Evolutionary conservation across 768 basidiomycete species (phyloP), one percentile per base, ranked within the genome.

Genomic region (Pleurotus pulmonarius): DNA sequence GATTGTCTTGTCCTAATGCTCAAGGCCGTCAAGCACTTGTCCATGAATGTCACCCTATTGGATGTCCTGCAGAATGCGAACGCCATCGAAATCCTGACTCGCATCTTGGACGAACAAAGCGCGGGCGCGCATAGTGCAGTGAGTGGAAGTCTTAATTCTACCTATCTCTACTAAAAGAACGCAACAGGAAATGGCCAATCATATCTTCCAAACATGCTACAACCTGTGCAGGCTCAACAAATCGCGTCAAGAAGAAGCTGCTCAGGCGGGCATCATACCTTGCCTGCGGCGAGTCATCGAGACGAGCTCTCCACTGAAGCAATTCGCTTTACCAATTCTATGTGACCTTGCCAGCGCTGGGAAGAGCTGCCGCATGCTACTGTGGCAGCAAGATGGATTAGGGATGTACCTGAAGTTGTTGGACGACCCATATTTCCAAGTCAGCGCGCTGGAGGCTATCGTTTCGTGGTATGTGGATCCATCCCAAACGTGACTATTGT

Each of bases 21-120:
- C 61, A 97, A 97, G 73, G 92, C 94, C 2, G 85, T 98, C 65
- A 98, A 98, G 65, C 95, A 98, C 67, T 77, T 98, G 4, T 95
- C 94, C 13, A 99, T 98, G 87, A 94, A 89, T 59, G 80, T 94
- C 1, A 88, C 85, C 3, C 72, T 97, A 22, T 84, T 97, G 22
- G 95, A 98, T 60, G 90, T 95, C 0, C 77, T 99, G 7, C 96
- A 98, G 70, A 97, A 98, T 59, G 94, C 95, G 15, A 97, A 98
- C 62, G 88, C 92, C 1, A 87, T 98, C 55, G 94, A 97, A 66
- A 87, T 92, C 46, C 77, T 99, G n/a, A 86, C 94, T 39, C 82
- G 81, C 22, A 84, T 96, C 12, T 75, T 98, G 43, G 91, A 90
- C 20, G 88, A 91, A 64, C 87, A 92, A 62, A 83, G 85, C 29